Evolutionary conservation across 2,329 filamentous ascomycete genomes (phyloP).

Genomic region (Colletotrichum neosansevieriae): DNA sequence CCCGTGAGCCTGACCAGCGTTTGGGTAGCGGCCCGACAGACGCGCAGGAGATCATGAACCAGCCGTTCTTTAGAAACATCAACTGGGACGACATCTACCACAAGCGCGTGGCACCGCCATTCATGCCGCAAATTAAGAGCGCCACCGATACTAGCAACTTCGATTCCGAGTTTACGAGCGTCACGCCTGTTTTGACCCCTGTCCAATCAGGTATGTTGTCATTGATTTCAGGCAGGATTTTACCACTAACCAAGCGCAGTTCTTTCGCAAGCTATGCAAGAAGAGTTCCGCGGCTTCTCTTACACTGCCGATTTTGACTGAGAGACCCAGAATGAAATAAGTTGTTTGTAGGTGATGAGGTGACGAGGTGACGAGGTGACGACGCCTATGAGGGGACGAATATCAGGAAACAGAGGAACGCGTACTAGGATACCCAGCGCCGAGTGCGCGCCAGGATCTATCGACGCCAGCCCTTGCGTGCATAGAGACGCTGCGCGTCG

Average conservation of each 20-base stretch:
- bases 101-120: constrained; percentile 90
- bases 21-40: constrained; percentile 96
- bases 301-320: constrained; percentile 93
- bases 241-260: constrained; percentile 64
- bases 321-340: constrained; percentile 35
- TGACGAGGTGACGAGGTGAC: constrained; percentile 12
- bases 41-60: constrained; percentile 98
- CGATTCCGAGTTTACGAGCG: constrained; percentile 97
- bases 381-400: constrained; percentile 17
- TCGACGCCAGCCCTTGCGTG: not conserved
- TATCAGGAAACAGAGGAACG: not conserved
- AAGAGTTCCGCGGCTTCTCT: constrained; percentile 98
- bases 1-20: constrained; percentile 91
- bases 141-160: constrained; percentile 99
- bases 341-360: not conserved
- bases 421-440: constrained; percentile 10
- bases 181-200: constrained; percentile 95
- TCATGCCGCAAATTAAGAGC: constrained; percentile 89
- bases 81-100: constrained; percentile 99
- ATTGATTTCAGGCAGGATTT: not conserved
- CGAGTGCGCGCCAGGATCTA: constrained; percentile 5
- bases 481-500: constrained; percentile 23
- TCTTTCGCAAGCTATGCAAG: constrained; percentile 97
- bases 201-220: constrained; percentile 89
- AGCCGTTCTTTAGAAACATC: constrained; percentile 97